Percentiles rank a stretch among this genome's conserved stretches.
Conservation (phyloP, 192 early-diverging fungal species). For the Pilaira anomala region DNA sequence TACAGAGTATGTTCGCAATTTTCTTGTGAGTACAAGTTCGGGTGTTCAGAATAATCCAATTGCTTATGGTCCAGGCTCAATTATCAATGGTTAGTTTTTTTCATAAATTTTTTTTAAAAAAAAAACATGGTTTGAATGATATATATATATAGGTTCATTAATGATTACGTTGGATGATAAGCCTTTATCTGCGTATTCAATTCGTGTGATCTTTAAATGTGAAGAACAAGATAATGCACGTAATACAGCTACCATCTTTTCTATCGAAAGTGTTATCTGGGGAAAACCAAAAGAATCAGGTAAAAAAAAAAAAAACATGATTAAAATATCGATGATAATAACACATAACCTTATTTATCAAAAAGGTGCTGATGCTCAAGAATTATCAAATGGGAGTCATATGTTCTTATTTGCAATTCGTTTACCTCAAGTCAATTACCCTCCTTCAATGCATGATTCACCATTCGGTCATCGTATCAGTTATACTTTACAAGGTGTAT, state of each 20-base stretch:
- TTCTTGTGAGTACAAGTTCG: conserved; percentile 10
- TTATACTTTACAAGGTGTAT: conserved; percentile 29
- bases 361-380: conserved; percentile 1
- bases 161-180: conserved; percentile 23
- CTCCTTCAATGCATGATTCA: conserved; percentile 24
- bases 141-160: conserved; percentile 17
- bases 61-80: conserved; percentile 30
- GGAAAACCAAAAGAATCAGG: background rate
- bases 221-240: conserved; percentile 15
- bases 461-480: conserved; percentile 15
- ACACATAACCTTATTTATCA: background rate
- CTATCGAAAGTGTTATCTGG: conserved; percentile 20
- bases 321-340: background rate
- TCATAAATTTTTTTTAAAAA: background rate
- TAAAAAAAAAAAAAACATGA: background rate
- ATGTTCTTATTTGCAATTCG: conserved; percentile 35
- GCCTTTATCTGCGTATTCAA: conserved; percentile 14
- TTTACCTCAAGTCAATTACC: conserved; percentile 34
- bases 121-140: too few relatives aligned
- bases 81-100: conserved; percentile 26
- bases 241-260: conserved; percentile 15
- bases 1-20: conserved; percentile 2
- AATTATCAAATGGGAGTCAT: conserved; percentile 23
- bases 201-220: conserved; percentile 26
- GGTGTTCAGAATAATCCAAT: conserved; percentile 16